Evolutionary conservation across 768 basidiomycete species (phyloP).

Genomic region (Mycena polygramma): DNA sequence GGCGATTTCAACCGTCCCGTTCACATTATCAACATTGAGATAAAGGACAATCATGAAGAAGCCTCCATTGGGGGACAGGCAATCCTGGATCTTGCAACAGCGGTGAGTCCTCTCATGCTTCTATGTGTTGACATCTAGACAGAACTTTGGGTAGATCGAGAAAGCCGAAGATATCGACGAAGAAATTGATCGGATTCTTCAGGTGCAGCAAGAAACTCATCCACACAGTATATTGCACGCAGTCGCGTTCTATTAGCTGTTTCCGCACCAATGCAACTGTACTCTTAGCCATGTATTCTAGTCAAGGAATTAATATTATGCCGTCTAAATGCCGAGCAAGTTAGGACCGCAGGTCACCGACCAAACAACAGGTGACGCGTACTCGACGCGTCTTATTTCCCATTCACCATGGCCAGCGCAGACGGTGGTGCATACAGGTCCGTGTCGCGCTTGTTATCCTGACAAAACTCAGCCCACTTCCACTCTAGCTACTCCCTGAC

Average conservation of each 20-base stretch:
- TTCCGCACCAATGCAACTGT: not conserved
- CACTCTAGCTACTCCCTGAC: constrained; percentile 92
- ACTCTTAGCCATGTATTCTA: not conserved
- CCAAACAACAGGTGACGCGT: constrained; percentile 27
- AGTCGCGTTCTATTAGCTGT: constrained; percentile 86
- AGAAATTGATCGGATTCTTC: constrained; percentile 89
- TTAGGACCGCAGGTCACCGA: not conserved
- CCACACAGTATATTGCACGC: constrained; percentile 94
- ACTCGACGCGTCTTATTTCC: constrained; percentile 41
- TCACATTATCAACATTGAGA: constrained; percentile 97
- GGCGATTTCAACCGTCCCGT: constrained; percentile 95
- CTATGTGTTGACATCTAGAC: constrained; percentile 29
- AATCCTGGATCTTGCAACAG: constrained; percentile 90
- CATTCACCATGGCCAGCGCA: constrained; percentile 77
- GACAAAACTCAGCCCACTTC: constrained; percentile 27
- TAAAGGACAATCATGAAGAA: constrained; percentile 99
- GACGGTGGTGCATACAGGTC: constrained; percentile 88
- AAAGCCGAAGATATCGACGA: constrained; percentile 88
- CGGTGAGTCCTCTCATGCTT: constrained; percentile 67
- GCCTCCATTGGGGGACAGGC: constrained; percentile 96
- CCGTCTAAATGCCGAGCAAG: not conserved
- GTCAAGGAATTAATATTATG: not conserved
- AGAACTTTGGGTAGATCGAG: constrained; percentile 76
- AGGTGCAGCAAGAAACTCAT: constrained; percentile 87
- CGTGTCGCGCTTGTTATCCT: constrained; percentile 32